A percentile compares a stretch with the other conserved stretches of the same genome.
Evolutionary conservation across 768 basidiomycete species (phyloP).

Genomic region (Tubosaeta brunneosetosa): DNA sequence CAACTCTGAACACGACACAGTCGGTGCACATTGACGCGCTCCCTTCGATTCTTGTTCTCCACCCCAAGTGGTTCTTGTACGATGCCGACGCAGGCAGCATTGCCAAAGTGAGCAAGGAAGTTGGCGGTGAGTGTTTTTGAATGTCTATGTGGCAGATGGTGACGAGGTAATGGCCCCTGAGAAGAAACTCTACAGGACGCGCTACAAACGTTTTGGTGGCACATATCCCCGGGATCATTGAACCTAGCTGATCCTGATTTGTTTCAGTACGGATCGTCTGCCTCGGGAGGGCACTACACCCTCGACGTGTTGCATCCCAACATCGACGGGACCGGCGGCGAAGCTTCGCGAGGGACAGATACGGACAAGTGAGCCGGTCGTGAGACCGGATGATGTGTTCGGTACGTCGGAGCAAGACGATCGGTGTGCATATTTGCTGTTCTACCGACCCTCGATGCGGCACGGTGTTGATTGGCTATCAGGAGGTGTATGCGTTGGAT

Average conservation of each 20-base stretch:
- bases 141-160: not conserved
- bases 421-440: constrained; percentile 82
- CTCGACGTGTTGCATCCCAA: constrained; percentile 81
- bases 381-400: constrained; percentile 70
- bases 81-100: constrained; percentile 71
- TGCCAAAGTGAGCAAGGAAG: constrained; percentile 80
- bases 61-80: constrained; percentile 89
- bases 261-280: constrained; percentile 70
- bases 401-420: constrained; percentile 46
- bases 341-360: constrained; percentile 71
- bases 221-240: not conserved
- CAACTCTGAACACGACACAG: constrained; percentile 67
- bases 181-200: constrained; percentile 42
- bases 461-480: not conserved
- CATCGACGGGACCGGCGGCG: constrained; percentile 26
- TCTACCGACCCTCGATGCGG: constrained; percentile 57
- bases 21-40: constrained; percentile 74
- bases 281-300: constrained; percentile 94
- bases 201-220: constrained; percentile 86
- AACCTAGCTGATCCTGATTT: not conserved
- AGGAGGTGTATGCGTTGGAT: not conserved
- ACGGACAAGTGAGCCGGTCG: constrained; percentile 84
- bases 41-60: constrained; percentile 80
- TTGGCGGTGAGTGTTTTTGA: constrained; percentile 46
- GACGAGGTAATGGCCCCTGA: constrained; percentile 52